Conservation (phyloP, 148 eudicot species). For the Persicaria tinctoria region DNA sequence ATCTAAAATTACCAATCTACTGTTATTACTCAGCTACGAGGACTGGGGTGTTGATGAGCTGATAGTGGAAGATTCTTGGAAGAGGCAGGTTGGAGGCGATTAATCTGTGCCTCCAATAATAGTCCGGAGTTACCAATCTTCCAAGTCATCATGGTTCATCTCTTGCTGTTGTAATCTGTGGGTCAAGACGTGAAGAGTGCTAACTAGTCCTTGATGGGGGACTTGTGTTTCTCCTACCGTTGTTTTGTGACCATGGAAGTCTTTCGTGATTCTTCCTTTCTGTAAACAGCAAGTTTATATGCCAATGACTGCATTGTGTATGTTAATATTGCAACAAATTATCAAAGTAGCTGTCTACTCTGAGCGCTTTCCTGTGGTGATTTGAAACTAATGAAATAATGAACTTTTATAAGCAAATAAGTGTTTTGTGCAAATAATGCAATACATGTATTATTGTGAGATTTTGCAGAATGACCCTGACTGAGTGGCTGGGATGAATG, state of each 20-base stretch:
- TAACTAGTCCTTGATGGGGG: background rate
- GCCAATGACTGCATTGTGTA: background rate
- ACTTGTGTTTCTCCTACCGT: background rate
- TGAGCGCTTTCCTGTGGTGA: background rate
- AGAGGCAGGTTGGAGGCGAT: conserved; percentile 96
- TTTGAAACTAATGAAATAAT: background rate
- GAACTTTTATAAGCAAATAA: no score
- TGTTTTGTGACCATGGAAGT: no score
- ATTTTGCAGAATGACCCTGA: no score
- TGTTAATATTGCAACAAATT: background rate
- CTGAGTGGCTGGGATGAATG: no score
- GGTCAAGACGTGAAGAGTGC: background rate
- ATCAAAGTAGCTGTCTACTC: background rate
- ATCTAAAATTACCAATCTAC: background rate
- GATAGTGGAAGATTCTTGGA: conserved; percentile 98
- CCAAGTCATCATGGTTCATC: background rate
- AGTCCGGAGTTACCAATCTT: no score
- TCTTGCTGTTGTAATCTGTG: background rate
- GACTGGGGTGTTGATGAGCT: conserved; percentile 99
- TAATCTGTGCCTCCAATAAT: background rate
- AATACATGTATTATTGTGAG: no score
- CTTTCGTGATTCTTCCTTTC: no score
- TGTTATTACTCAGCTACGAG: conserved; percentile 56
- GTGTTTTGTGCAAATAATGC: no score
- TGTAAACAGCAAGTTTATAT: no score